These are phyloP conservation scores for Tilletia horrida DNA, from an alignment of 1,284 basidiomycete genomes.

Conservation along the genomic window DNA sequence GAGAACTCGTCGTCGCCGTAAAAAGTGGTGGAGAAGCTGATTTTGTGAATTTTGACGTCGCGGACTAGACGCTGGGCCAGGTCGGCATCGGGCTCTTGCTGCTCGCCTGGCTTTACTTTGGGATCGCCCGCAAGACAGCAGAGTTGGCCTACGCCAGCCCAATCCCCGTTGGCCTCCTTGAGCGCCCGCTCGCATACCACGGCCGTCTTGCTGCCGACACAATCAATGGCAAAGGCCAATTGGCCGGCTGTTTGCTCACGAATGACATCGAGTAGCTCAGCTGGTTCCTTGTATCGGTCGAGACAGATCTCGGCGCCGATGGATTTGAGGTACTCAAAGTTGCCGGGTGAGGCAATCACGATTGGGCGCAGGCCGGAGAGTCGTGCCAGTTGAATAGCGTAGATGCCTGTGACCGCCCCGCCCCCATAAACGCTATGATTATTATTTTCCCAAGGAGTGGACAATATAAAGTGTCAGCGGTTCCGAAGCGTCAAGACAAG, in stretches of 20 bases:
- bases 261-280: slow-evolving; percentile 28
- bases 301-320: slow-evolving; percentile 34
- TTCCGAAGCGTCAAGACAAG: not conserved
- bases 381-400: slow-evolving; percentile 35
- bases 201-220: slow-evolving; percentile 39
- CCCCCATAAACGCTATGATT: slow-evolving; percentile 41
- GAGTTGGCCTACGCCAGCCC: slow-evolving; percentile 25
- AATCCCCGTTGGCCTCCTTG: not conserved
- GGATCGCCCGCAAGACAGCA: slow-evolving; percentile 45
- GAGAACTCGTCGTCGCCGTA: slow-evolving; percentile 36
- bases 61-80: slow-evolving; percentile 14
- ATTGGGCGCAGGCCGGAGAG: slow-evolving; percentile 32
- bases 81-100: slow-evolving; percentile 11
- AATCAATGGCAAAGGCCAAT: slow-evolving; percentile 40
- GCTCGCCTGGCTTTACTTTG: slow-evolving; percentile 18
- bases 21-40: slow-evolving; percentile 47
- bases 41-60: slow-evolving; percentile 32
- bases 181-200: slow-evolving; percentile 28
- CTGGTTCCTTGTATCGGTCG: slow-evolving; percentile 29
- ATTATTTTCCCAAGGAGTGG: no score
- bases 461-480: no score
- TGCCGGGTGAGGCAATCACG: slow-evolving; percentile 34
- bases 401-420: slow-evolving; percentile 46
- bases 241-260: slow-evolving; percentile 19
- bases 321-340: slow-evolving; percentile 35